These are phyloP conservation scores for Pichia paraexigua DNA, from an alignment of 805 yeast species.

Conservation along the genomic window DNA sequence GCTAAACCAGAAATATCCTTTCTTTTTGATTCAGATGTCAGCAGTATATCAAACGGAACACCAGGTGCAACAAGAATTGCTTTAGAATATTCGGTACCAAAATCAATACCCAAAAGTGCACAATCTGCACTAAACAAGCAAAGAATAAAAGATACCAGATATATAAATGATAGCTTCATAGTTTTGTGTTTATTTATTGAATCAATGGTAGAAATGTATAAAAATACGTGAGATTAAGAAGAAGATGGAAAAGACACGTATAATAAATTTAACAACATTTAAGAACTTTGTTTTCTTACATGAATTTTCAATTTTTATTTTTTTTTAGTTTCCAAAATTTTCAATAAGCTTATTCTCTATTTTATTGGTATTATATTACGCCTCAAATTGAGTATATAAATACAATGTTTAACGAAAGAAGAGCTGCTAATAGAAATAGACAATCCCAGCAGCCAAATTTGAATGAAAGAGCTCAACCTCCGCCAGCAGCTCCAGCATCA, in stretches of 20 bases:
- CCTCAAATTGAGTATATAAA: neutral
- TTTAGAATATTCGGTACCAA: conserved; percentile 81
- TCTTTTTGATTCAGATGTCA: conserved; percentile 86
- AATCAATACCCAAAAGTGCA: conserved; percentile 82
- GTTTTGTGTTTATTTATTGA: neutral
- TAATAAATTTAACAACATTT: neutral
- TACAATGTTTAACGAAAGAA: conserved; percentile 17
- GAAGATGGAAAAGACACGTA: neutral
- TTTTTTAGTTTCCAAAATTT: neutral
- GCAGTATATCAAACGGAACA: conserved; percentile 75
- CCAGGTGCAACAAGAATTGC: conserved; percentile 89
- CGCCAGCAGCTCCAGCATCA: neutral
- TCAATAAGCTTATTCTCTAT: neutral
- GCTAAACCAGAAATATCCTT: conserved; percentile 80
- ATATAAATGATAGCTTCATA: conserved; percentile 4
- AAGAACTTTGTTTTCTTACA: neutral
- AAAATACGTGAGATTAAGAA: neutral
- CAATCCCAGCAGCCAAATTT: neutral
- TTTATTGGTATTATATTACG: neutral
- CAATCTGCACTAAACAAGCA: conserved; percentile 21
- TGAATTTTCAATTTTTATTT: neutral
- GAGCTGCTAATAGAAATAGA: conserved; percentile 18
- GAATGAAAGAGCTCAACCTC: neutral
- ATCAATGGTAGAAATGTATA: neutral
- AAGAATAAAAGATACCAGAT: neutral